These are phyloP conservation scores for Pseudogymnoascus sp. DNA, from an alignment of 2,329 filamentous ascomycete species.

Conservation along the genomic window DNA sequence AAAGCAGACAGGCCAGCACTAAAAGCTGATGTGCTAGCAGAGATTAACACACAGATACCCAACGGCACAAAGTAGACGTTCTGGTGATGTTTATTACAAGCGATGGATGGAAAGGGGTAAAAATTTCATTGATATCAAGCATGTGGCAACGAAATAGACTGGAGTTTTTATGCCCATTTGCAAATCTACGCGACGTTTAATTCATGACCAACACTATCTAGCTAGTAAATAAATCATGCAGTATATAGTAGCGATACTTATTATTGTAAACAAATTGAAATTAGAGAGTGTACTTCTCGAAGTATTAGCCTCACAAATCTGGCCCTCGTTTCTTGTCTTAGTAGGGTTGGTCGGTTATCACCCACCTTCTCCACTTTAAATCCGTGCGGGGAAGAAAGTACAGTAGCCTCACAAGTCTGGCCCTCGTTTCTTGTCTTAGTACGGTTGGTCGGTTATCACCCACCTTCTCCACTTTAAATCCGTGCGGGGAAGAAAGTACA, in stretches of 20 bases:
- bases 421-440: neutral
- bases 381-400: neutral
- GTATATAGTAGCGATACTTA: neutral
- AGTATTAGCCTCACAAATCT: neutral
- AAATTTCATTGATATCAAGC: neutral
- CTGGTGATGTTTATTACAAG: neutral
- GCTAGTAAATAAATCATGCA: neutral
- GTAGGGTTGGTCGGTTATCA: neutral
- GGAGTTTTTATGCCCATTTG: neutral
- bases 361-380: neutral
- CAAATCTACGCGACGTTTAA: neutral
- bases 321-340: neutral
- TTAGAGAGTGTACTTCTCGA: neutral
- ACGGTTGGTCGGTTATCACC: neutral
- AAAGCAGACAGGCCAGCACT: conserved; percentile 22
- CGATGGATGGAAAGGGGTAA: neutral
- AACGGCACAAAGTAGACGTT: neutral
- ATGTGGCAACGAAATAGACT: neutral
- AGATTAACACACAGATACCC: conserved; percentile 9
- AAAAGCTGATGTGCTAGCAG: conserved; percentile 16
- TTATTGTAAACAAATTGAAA: neutral
- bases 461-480: neutral
- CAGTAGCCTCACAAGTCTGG: neutral
- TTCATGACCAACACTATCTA: neutral
- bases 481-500: neutral